These are phyloP conservation scores for Rhizopus delemar DNA, from an alignment of 371 early-diverging fungal species.

Conservation along the genomic window DNA sequence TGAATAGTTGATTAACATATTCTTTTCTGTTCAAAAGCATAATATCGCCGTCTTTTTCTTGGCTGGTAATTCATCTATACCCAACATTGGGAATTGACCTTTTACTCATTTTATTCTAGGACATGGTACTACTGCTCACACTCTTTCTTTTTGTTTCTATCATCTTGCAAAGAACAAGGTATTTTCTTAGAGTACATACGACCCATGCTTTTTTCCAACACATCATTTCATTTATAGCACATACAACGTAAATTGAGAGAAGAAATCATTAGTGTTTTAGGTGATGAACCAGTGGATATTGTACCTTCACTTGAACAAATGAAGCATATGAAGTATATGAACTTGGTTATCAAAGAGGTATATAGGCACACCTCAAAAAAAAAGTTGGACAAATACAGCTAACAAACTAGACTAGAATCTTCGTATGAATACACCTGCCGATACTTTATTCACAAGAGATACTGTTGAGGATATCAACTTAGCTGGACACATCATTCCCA, in stretches of 20 bases:
- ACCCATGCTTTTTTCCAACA: neutral
- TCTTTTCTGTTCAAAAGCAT: conserved; percentile 1
- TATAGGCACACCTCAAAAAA: neutral
- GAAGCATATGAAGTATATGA: conserved; percentile 45
- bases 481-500: conserved; percentile 46
- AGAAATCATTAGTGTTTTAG: conserved; percentile 13
- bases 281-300: conserved; percentile 11
- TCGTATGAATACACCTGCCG: conserved; percentile 13
- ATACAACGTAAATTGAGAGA: conserved; percentile 22
- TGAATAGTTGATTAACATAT: neutral
- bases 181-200: neutral
- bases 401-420: conserved; percentile 8
- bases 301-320: conserved; percentile 40
- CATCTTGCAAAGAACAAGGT: conserved; percentile 35
- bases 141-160: conserved; percentile 31
- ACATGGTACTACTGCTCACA: conserved; percentile 40
- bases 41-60: conserved; percentile 21
- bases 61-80: conserved; percentile 16
- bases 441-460: conserved; percentile 12
- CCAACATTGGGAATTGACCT: conserved; percentile 40
- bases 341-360: conserved; percentile 43
- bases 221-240: conserved; percentile 9
- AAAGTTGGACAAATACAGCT: neutral
- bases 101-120: conserved; percentile 27
- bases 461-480: conserved; percentile 41